Percentiles rank a stretch among this genome's conserved stretches.
Conservation (phyloP, 148 eudicot genomes). For the Polygonum aviculare region DNA sequence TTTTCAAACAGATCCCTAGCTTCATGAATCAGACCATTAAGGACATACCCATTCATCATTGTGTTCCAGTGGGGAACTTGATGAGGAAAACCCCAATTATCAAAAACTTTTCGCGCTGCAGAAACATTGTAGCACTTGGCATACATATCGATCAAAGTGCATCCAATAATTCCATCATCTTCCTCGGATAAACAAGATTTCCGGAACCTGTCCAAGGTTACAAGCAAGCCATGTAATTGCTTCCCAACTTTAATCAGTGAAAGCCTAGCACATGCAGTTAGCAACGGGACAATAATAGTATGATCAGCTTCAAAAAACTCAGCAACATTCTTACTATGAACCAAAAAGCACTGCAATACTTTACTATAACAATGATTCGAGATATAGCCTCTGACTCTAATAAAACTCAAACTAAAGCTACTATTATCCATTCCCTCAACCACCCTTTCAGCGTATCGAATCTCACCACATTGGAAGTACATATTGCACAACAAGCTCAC, state of each 20-base stretch:
- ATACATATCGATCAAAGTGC: slow-evolving; percentile 30
- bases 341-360: slow-evolving; percentile 13
- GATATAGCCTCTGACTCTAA: slow-evolving; percentile 26
- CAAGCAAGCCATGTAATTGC: slow-evolving; percentile 24
- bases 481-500: slow-evolving; percentile 17
- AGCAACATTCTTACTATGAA: neutral
- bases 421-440: slow-evolving; percentile 14
- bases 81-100: slow-evolving; percentile 9
- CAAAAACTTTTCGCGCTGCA: slow-evolving; percentile 24
- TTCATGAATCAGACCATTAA: slow-evolving; percentile 20
- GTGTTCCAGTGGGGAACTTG: slow-evolving; percentile 22
- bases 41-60: slow-evolving; percentile 21
- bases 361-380: slow-evolving; percentile 17
- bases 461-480: slow-evolving; percentile 25
- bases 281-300: slow-evolving; percentile 20
- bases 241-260: slow-evolving; percentile 20
- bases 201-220: slow-evolving; percentile 7
- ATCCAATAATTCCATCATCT: slow-evolving; percentile 16
- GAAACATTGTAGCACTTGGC: slow-evolving; percentile 19
- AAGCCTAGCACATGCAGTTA: slow-evolving; percentile 21
- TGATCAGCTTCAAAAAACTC: slow-evolving; percentile 21
- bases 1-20: slow-evolving; percentile 22
- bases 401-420: slow-evolving; percentile 15
- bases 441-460: slow-evolving; percentile 18
- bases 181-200: slow-evolving; percentile 6